A percentile compares a stretch with the other conserved stretches of the same genome.
Conservation (phyloP, 768 basidiomycete species). For the Psilocybe azurescens region DNA sequence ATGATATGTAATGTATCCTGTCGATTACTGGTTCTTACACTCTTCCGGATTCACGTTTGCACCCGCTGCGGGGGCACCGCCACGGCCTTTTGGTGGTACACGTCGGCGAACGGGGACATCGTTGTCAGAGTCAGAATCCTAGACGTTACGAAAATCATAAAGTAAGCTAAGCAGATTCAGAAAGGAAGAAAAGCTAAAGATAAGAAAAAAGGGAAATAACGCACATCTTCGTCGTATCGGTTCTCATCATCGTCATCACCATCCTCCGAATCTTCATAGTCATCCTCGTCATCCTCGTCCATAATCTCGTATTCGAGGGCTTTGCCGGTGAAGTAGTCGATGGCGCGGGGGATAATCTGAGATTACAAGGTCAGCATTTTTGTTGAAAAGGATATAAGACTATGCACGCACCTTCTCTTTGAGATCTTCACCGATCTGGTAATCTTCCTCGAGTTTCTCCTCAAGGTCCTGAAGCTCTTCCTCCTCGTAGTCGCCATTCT, state of each 20-base stretch:
- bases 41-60: slow-evolving; percentile 77
- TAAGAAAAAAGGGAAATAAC: background rate
- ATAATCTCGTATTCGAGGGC: slow-evolving; percentile 82
- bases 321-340: slow-evolving; percentile 98
- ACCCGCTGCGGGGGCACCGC: slow-evolving; percentile 35
- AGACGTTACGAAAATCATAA: slow-evolving; percentile 1
- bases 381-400: slow-evolving; percentile 19
- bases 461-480: slow-evolving; percentile 91
- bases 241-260: slow-evolving; percentile 63
- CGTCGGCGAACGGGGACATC: slow-evolving; percentile 66
- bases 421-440: slow-evolving; percentile 97
- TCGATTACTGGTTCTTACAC: slow-evolving; percentile 84
- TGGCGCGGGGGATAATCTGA: slow-evolving; percentile 91
- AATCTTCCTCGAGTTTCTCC: slow-evolving; percentile 93
- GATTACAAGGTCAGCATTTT: background rate
- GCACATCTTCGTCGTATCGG: slow-evolving; percentile 51
- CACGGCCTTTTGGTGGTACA: slow-evolving; percentile 60
- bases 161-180: slow-evolving; percentile 6
- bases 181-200: slow-evolving; percentile 8
- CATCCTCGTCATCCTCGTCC: slow-evolving; percentile 64
- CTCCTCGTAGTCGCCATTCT: slow-evolving; percentile 76
- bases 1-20: background rate
- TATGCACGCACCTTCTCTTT: slow-evolving; percentile 81
- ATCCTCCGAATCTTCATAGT: slow-evolving; percentile 64
- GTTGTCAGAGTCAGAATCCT: slow-evolving; percentile 77